Conservation (phyloP, 768 basidiomycete genomes). For the Tephrocybe sp. region DNA sequence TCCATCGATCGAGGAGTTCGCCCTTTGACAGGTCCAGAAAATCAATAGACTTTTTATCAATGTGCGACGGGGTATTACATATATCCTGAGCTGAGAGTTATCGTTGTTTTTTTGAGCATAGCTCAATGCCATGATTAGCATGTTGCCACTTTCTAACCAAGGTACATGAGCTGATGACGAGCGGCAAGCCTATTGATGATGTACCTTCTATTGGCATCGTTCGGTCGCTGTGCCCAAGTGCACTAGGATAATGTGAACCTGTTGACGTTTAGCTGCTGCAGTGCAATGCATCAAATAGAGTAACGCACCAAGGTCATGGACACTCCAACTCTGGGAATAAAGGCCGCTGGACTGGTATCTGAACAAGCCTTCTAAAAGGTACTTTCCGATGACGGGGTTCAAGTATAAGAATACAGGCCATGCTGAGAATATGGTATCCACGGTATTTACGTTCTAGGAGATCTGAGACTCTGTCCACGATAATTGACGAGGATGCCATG, state of each 20-base stretch:
- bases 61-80: slow-evolving; percentile 33
- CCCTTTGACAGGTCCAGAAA: slow-evolving; percentile 10
- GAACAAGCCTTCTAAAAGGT: slow-evolving; percentile 58
- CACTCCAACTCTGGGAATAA: slow-evolving; percentile 62
- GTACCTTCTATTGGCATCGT: slow-evolving; percentile 52
- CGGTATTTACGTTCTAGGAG: slow-evolving; percentile 43
- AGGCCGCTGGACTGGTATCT: slow-evolving; percentile 64
- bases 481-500: slow-evolving; percentile 3
- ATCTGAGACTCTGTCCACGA: neutral
- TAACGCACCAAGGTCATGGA: slow-evolving; percentile 57
- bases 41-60: neutral
- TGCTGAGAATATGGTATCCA: slow-evolving; percentile 51
- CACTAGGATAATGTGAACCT: slow-evolving; percentile 42
- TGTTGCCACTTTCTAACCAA: slow-evolving; percentile 62
- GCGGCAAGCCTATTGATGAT: neutral
- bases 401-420: slow-evolving; percentile 55
- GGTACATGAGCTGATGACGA: neutral
- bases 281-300: neutral
- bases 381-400: slow-evolving; percentile 55
- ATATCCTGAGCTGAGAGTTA: slow-evolving; percentile 43
- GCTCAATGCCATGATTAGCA: slow-evolving; percentile 69
- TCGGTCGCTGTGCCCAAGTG: slow-evolving; percentile 44
- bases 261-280: neutral
- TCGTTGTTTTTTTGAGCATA: slow-evolving; percentile 56
- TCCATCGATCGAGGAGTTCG: slow-evolving; percentile 59